These are phyloP conservation scores for Clavaria fumosa DNA, from an alignment of 768 basidiomycete species.

Conservation along the genomic window DNA sequence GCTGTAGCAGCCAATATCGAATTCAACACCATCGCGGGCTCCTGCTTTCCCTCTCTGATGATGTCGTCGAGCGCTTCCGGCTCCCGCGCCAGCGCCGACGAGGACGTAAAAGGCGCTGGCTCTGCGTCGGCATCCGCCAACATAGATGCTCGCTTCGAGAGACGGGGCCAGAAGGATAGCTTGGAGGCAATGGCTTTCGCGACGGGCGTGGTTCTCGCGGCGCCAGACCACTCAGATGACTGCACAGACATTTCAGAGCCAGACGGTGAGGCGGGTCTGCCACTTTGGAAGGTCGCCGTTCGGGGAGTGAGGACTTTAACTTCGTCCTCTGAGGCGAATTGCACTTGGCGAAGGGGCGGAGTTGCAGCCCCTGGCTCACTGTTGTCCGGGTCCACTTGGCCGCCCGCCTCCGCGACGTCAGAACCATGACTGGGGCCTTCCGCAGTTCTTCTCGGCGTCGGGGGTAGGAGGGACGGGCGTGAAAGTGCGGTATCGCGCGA, in stretches of 20 bases:
- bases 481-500: conserved; percentile 30
- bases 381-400: not conserved
- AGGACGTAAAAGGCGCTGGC: conserved; percentile 9
- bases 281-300: conserved; percentile 12
- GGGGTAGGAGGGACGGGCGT: conserved; percentile 31
- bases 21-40: conserved; percentile 37
- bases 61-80: conserved; percentile 27
- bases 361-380: conserved; percentile 4
- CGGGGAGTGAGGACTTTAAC: conserved; percentile 29
- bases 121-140: not conserved
- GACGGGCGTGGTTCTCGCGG: conserved; percentile 38
- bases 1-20: conserved; percentile 45
- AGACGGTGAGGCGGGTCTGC: conserved; percentile 20
- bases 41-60: conserved; percentile 29
- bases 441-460: too few relatives aligned
- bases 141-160: conserved; percentile 30
- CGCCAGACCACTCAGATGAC: too few relatives aligned
- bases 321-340: conserved; percentile 34
- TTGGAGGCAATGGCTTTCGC: conserved; percentile 48
- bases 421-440: too few relatives aligned
- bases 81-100: conserved; percentile 7
- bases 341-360: conserved; percentile 21
- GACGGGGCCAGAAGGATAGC: conserved; percentile 61
- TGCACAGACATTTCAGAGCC: conserved; percentile 40
- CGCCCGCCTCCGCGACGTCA: too few relatives aligned